Evolutionary conservation across 1,284 basidiomycete species (phyloP).

Genomic region (Microbotryum intermedium): DNA sequence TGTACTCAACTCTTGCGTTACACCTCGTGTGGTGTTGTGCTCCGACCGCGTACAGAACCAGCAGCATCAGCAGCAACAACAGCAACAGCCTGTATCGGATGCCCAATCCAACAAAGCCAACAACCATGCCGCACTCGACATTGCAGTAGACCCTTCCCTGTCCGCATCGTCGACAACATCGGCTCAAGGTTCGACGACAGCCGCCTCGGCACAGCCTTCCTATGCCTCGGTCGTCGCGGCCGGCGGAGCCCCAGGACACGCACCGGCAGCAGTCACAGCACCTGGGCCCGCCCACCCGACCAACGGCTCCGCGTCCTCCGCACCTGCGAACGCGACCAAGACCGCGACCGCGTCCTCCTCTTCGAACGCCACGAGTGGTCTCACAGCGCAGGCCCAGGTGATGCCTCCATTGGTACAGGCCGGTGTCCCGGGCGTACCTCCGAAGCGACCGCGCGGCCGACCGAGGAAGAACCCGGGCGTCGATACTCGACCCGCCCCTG

Average conservation of each 20-base stretch:
- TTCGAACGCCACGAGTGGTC: too few relatives aligned
- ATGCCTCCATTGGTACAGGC: conserved; percentile 2
- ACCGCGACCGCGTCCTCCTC: too few relatives aligned
- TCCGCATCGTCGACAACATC: too few relatives aligned
- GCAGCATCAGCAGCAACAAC: background rate
- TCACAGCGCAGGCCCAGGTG: conserved; percentile 9
- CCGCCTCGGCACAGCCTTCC: too few relatives aligned
- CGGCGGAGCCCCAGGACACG: too few relatives aligned
- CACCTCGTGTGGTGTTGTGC: background rate
- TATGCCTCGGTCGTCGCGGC: too few relatives aligned
- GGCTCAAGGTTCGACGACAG: too few relatives aligned
- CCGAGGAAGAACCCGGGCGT: conserved; percentile 26
- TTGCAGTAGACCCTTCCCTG: too few relatives aligned
- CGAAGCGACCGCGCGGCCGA: conserved; percentile 24
- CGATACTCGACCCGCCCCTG: conserved; percentile 4
- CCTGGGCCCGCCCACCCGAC: background rate
- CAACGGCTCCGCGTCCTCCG: conserved; percentile 3
- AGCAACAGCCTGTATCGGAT: background rate
- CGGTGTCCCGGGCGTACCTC: conserved; percentile 5
- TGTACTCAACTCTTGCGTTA: background rate
- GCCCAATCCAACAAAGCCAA: too few relatives aligned
- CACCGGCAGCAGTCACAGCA: background rate
- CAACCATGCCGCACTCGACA: too few relatives aligned
- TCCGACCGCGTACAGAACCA: background rate
- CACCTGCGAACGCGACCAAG: conserved; percentile 6